Percentiles rank a stretch among this genome's conserved stretches.
Conservation (phyloP, 257 asterid species). For the Nicotiana sylvestris region DNA sequence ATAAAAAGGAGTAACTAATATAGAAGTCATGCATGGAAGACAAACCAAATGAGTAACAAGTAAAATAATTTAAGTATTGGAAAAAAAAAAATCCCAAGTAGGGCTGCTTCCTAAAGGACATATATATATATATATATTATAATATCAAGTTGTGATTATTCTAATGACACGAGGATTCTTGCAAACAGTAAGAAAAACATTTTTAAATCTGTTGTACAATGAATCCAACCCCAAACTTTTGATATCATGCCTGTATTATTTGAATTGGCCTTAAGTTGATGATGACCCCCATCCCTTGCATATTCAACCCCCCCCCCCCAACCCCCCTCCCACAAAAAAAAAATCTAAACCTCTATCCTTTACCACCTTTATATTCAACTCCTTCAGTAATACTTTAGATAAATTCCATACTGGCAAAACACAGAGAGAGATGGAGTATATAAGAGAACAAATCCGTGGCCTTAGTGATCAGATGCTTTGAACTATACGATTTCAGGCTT, state of each 20-base stretch:
- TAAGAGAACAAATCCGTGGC: background rate
- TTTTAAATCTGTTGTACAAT: conserved; percentile 16
- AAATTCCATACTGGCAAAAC: background rate
- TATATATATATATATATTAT: background rate
- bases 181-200: background rate
- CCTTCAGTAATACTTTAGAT: too few species aligned
- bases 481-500: background rate
- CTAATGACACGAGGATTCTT: background rate
- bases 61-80: background rate
- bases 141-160: background rate
- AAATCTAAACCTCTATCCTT: too few species aligned
- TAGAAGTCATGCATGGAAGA: too few species aligned
- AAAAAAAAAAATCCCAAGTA: background rate
- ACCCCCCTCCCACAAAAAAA: background rate
- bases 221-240: conserved; percentile 27
- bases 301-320: background rate
- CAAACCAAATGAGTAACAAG: too few species aligned
- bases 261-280: background rate
- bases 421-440: background rate
- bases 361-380: too few species aligned
- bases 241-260: background rate
- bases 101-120: background rate
- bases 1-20: too few species aligned
- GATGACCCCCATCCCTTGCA: background rate
- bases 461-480: background rate